A percentile compares a stretch with the other conserved stretches of the same genome.
phyloP scores from a whole-genome alignment of 192 early-diverging fungal genomes.

The Funneliformis geosporum region DNA sequence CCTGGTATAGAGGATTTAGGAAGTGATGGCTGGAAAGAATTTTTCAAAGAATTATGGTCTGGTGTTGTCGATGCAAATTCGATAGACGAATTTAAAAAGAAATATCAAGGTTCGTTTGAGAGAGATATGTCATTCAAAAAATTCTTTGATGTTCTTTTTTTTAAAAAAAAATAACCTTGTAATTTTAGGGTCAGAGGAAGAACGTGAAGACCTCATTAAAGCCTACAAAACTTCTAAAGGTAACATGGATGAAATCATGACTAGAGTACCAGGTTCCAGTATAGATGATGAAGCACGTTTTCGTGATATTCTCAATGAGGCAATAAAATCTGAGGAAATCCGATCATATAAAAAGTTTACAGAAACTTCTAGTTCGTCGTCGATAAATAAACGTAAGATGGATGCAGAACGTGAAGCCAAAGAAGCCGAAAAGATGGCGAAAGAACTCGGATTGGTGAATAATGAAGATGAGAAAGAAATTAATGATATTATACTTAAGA shows the following conservation, averaged over 20 bases:
- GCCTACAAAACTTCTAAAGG: slow-evolving; percentile 68
- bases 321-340: slow-evolving; percentile 60
- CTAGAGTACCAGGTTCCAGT: slow-evolving; percentile 57
- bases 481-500: slow-evolving; percentile 60
- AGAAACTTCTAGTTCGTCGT: slow-evolving; percentile 48
- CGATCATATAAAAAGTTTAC: slow-evolving; percentile 55
- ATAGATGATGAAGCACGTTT: slow-evolving; percentile 70
- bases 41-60: slow-evolving; percentile 76
- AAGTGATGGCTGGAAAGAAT: slow-evolving; percentile 73
- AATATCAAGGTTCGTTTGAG: slow-evolving; percentile 68
- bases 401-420: slow-evolving; percentile 62
- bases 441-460: slow-evolving; percentile 57
- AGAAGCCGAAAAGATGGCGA: slow-evolving; percentile 59
- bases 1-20: slow-evolving; percentile 36
- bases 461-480: slow-evolving; percentile 47
- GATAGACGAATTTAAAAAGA: slow-evolving; percentile 69
- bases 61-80: slow-evolving; percentile 71
- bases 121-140: no score
- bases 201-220: slow-evolving; percentile 66
- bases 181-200: slow-evolving; percentile 67
- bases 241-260: slow-evolving; percentile 70
- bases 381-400: slow-evolving; percentile 50
- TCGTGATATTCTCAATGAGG: slow-evolving; percentile 59
- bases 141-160: no score
- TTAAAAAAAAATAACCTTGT: no score